Conservation (phyloP, 1,284 basidiomycete genomes). For the Marasmius sp. region DNA sequence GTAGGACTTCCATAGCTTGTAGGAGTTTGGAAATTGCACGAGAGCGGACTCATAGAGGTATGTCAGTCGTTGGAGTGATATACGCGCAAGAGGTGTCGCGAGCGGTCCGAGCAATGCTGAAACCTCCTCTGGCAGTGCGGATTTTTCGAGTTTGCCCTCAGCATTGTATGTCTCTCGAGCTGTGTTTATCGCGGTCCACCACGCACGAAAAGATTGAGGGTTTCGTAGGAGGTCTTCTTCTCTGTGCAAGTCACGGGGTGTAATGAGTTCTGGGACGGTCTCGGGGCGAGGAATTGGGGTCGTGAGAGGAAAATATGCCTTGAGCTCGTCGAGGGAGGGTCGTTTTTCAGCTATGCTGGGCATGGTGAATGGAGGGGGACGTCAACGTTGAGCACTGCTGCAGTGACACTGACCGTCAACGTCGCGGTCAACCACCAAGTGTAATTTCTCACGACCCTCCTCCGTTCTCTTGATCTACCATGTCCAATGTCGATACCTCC, state of each 20-base stretch:
- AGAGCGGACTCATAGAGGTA: conserved; percentile 94
- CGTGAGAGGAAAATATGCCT: conserved; percentile 77
- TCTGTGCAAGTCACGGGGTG: conserved; percentile 76
- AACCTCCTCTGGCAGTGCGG: conserved; percentile 47
- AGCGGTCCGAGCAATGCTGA: conserved; percentile 69
- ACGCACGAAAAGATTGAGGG: conserved; percentile 86
- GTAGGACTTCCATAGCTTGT: conserved; percentile 96
- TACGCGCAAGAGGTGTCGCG: conserved; percentile 69
- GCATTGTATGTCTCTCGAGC: conserved; percentile 67
- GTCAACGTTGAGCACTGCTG: background rate
- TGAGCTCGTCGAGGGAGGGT: conserved; percentile 50
- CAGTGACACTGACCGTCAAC: background rate
- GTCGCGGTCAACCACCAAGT: background rate
- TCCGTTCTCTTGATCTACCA: conserved; percentile 1
- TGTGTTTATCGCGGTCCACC: conserved; percentile 86
- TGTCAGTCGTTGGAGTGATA: conserved; percentile 79
- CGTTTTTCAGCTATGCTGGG: conserved; percentile 48
- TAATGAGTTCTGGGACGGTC: conserved; percentile 76
- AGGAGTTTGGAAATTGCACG: conserved; percentile 84
- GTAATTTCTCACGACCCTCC: background rate
- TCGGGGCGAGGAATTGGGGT: conserved; percentile 81
- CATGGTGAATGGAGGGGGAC: conserved; percentile 36
- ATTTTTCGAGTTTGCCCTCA: conserved; percentile 56
- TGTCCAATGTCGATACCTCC: conserved; percentile 27
- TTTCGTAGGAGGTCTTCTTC: conserved; percentile 97